Evolutionary conservation across 179 eudicot species (phyloP).

Genomic region (Patellifolia procumbens): DNA sequence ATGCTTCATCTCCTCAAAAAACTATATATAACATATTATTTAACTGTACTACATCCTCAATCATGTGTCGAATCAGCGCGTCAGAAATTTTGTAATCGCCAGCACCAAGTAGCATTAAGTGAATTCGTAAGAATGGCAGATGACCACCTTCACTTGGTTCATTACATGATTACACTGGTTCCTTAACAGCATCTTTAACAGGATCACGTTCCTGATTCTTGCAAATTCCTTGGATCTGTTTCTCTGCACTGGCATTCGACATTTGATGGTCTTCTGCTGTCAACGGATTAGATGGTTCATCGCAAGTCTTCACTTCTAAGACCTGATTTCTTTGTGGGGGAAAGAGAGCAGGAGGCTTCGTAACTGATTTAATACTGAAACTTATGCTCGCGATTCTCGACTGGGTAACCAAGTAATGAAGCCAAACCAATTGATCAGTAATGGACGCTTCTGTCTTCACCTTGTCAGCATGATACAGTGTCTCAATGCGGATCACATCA

Average conservation of each 20-base stretch:
- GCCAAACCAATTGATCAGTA: constrained; percentile 83
- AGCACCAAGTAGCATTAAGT: background rate
- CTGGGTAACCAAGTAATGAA: constrained; percentile 73
- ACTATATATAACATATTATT: constrained; percentile 4
- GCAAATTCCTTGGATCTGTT: constrained; percentile 53
- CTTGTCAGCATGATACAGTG: constrained; percentile 88
- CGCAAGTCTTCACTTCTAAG: constrained; percentile 26
- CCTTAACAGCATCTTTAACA: constrained; percentile 23
- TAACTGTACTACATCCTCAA: background rate
- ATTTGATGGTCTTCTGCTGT: constrained; percentile 59
- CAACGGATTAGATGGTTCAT: constrained; percentile 19
- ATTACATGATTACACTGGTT: constrained; percentile 12
- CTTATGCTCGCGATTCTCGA: constrained; percentile 51
- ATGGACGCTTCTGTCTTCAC: constrained; percentile 72
- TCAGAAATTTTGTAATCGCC: no score
- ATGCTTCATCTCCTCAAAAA: constrained; percentile 10
- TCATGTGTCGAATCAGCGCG: background rate
- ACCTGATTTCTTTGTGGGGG: constrained; percentile 45
- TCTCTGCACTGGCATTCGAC: constrained; percentile 49
- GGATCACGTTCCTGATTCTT: constrained; percentile 59
- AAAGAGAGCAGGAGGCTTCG: constrained; percentile 56
- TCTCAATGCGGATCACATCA: constrained; percentile 72
- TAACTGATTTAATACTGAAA: constrained; percentile 47
- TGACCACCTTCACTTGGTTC: constrained; percentile 23
- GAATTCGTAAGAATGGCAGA: background rate